Evolutionary conservation across 2,329 filamentous ascomycete genomes (phyloP).

Genomic region (Diaporthe helianthi): DNA sequence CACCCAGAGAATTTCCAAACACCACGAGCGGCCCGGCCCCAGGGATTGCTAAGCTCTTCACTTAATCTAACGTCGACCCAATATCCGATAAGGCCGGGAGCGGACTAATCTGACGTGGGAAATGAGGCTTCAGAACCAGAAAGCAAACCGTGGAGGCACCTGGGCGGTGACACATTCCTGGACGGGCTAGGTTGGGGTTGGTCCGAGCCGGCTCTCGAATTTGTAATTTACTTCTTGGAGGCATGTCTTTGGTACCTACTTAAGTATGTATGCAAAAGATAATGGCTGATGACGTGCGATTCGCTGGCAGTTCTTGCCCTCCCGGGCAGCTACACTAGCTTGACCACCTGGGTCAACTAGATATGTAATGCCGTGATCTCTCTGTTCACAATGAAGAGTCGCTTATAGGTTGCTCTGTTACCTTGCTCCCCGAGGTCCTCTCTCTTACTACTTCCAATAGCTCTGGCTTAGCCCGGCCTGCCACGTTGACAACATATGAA

Average conservation of each 20-base stretch:
- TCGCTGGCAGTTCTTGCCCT: background rate
- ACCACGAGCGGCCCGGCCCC: background rate
- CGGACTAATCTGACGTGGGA: background rate
- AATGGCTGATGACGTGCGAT: conserved; percentile 17
- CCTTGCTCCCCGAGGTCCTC: background rate
- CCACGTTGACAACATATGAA: background rate
- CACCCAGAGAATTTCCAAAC: conserved; percentile 10
- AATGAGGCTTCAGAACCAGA: background rate
- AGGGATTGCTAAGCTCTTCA: background rate
- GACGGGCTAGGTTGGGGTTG: conserved; percentile 4
- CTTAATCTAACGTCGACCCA: conserved; percentile 19
- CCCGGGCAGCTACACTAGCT: background rate
- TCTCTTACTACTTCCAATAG: background rate
- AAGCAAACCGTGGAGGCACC: background rate
- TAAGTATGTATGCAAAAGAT: background rate
- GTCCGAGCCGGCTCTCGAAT: conserved; percentile 1
- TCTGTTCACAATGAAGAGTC: background rate
- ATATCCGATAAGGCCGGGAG: conserved; percentile 13
- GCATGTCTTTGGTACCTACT: too few species aligned
- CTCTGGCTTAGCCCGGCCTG: background rate
- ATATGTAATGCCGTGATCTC: background rate
- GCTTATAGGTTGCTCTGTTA: background rate
- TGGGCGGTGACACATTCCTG: conserved; percentile 1
- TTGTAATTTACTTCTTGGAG: too few species aligned
- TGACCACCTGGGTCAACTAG: too few species aligned